Evolutionary conservation across 768 basidiomycete species (phyloP), one percentile per base, ranked within the genome.

Genomic region (Leccinum sublutescens): DNA sequence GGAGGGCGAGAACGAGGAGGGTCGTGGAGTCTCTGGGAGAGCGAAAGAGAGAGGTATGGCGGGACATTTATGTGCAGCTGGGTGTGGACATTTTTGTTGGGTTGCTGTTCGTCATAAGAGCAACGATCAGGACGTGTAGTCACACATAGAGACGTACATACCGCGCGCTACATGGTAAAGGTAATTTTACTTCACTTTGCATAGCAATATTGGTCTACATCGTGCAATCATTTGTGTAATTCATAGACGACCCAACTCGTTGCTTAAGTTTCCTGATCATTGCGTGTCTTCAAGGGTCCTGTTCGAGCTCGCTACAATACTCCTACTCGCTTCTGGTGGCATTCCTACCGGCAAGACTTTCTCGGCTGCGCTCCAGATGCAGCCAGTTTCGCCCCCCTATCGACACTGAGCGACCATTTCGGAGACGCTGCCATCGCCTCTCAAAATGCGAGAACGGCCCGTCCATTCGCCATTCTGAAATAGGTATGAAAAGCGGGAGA

Each of bases 71-170:
- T 93, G 91, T 73, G 88, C 89, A 14, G 82, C 89, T 47, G 91
- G 91, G 4, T 93, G 91, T 73, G 91, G 91, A 0, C 91, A 93
- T 74, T 81, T 80, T 63, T 93, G 91, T 64, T 92, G 89, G 89
- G 82, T 81, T 15, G 77, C 78, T n/a, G 50, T 72, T n/a, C 40
- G 40, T 40, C 40, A 40, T 7, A 40, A 40, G 40, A 47, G 38
- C 6, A 57, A 52, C 27, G 60, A 55, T n/a, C 57, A 33, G 50
- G 64, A 50, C 45, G 29, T 10, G 21, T 47, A 43, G 40, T 43
- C 8, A 9, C 14, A 9, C 0, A 38, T 38, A 9, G 36, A 38
- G 27, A 27, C 27, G 36, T 15, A 7, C 36, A 15, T 36, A 15
- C 36, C 14, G 36, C 36, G 14, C 14, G 33, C 33, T 33, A 15